Evolutionary conservation across 2,329 filamentous ascomycete genomes (phyloP), one percentile per base, ranked within the genome.

Genomic region (Botrytis porri): DNA sequence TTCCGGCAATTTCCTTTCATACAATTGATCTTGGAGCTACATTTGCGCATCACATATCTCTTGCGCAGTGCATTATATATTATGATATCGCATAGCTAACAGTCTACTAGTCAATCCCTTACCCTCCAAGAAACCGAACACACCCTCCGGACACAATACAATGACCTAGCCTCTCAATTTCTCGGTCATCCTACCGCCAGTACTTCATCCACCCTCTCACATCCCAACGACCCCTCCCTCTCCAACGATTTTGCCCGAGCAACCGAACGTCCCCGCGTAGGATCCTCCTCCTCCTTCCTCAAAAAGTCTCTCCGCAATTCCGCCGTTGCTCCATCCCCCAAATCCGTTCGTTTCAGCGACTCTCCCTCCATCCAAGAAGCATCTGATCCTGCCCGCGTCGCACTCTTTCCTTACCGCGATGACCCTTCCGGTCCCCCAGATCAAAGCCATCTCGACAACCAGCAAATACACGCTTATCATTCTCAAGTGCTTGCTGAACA

Each of bases 271-370:
- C 78, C 79, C 10, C 74, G 69, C 57, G 70, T 75, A 80, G 74
- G 87, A 75, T 77, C 81, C 73, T 81, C 91, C 22, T 86, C 83
- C 45, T 83, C 83, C 41, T 78, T 79, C 65, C 77, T 79, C 61
- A 80, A 79, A 73, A 82, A 82, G 76, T 81, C 82, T 37, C 78
- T 82, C 3, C 78, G 79, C 48, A 74, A 74, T 20, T 75, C 74
- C 54, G 71, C 75, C 61, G 73, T 76, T 80, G 81, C 78, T 32
- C 75, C 73, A 74, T 82, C 82, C 63, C 80, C 89, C 70, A 95
- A 96, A 82, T 91, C 91, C n/a, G 94, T 97, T 63, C 92, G 94
- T 74, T 97, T 97, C 87, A 91, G 89, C 80, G 92, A 97, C 82
- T 86, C 88, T 22, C 85, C 87, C 65, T 70, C 77, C 61, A 79